Percentiles rank a stretch among this genome's conserved stretches.
phyloP scores from a whole-genome alignment of 169 alveolate species.

The Eimeria sp. region DNA sequence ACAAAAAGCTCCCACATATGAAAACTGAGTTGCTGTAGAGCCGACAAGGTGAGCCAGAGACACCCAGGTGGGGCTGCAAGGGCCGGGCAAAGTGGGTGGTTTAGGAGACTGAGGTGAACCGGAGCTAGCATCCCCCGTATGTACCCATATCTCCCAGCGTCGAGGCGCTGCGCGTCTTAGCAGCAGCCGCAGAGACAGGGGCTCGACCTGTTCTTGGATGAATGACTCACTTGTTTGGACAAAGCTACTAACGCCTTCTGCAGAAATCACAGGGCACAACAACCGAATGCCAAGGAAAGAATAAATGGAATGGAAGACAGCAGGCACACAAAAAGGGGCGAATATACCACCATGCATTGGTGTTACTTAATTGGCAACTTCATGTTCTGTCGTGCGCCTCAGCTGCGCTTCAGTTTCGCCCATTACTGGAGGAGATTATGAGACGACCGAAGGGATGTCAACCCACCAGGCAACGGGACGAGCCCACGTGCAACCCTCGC shows the following conservation, averaged over 20 bases:
- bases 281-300: background rate
- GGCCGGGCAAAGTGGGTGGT: background rate
- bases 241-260: constrained; percentile 38
- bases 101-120: background rate
- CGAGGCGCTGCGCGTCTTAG: background rate
- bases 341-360: background rate
- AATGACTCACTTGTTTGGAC: constrained; percentile 15
- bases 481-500: constrained; percentile 1
- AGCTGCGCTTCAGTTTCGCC: background rate
- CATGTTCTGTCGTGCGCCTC: background rate
- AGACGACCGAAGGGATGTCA: background rate
- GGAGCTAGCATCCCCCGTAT: background rate
- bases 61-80: background rate
- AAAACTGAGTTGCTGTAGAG: background rate
- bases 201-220: background rate
- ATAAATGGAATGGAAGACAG: background rate
- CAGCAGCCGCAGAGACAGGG: background rate
- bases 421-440: background rate
- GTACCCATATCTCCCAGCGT: background rate
- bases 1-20: background rate
- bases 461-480: background rate
- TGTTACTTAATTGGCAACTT: background rate
- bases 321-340: background rate
- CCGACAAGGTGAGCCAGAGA: background rate
- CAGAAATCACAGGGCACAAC: background rate